Evolutionary conservation across 1,139 yeast species (phyloP).

Genomic region (Pichia terricola): DNA sequence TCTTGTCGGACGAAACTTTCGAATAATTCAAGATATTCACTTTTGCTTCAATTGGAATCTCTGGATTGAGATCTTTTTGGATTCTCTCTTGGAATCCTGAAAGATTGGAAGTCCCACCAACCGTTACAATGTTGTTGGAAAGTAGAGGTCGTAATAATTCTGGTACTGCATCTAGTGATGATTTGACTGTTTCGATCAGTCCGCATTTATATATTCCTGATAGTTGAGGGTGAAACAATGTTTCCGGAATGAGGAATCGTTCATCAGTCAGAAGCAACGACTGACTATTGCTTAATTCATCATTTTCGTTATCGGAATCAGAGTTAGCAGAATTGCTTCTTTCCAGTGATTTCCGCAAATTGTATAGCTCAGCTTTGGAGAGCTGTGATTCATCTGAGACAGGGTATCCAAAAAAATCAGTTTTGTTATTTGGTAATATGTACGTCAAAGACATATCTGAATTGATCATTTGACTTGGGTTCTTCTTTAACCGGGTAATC

Average conservation of each 20-base stretch:
- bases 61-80: slow-evolving; percentile 49
- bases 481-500: slow-evolving; percentile 23
- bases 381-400: slow-evolving; percentile 26
- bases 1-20: slow-evolving; percentile 10
- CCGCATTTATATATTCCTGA: slow-evolving; percentile 72
- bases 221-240: slow-evolving; percentile 78
- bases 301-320: slow-evolving; percentile 25
- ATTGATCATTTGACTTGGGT: slow-evolving; percentile 8
- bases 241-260: slow-evolving; percentile 79
- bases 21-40: slow-evolving; percentile 14
- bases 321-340: slow-evolving; percentile 8
- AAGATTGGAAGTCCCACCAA: slow-evolving; percentile 75
- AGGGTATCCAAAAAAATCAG: slow-evolving; percentile 58
- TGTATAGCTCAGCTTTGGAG: slow-evolving; percentile 1
- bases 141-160: slow-evolving; percentile 67
- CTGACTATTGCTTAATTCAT: slow-evolving; percentile 29
- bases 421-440: slow-evolving; percentile 79
- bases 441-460: slow-evolving; percentile 42
- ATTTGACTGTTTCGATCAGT: slow-evolving; percentile 60
- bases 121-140: slow-evolving; percentile 66
- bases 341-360: slow-evolving; percentile 4
- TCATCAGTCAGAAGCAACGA: slow-evolving; percentile 67
- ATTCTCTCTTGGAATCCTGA: slow-evolving; percentile 61
- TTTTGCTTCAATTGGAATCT: slow-evolving; percentile 47
- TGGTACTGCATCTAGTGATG: slow-evolving; percentile 63